Evolutionary conservation across 2,329 filamentous ascomycete genomes (phyloP), one percentile per base, ranked within the genome.

Genomic region (Venturiaceae sp.): DNA sequence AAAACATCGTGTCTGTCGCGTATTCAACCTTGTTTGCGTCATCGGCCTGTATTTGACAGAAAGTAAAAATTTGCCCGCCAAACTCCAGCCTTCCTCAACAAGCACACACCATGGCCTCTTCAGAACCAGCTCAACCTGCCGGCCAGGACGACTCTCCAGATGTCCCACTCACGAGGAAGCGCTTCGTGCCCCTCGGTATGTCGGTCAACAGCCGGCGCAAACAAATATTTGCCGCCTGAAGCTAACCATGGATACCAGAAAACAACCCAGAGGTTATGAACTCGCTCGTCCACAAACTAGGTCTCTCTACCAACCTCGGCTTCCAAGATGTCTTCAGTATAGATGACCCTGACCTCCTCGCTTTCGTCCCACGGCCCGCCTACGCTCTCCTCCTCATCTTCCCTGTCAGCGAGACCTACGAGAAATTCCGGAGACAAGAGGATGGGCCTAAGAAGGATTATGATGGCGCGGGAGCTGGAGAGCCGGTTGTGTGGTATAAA

Each of bases 261-360:
- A 85, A 84, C 65, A 96, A 96, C 76, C 92, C 94, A 0, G 84
- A 90, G 74, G 84, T 96, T 33, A 94, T 97, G 85, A 92, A 85
- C 57, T 75, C 80, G 46, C 85, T 97, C 36, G 82, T 95, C 53
- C 88, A 88, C 76, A 84, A 84, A 65, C 87, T 97, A 28, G 92
- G 92, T 63, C 83, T 97, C 58, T 87, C 88, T n/a, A 68, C 75
- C n/a, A 78, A 81, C 28, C 81, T 97, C 50, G 80, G 83, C 66
- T 86, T 96, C 74, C 86, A 95, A 78, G 92, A 97, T 74, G 90
- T 97, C 71, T 96, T 86, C 81, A 92, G 87, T 64, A 86, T 97
- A 68, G 86, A 88, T 63, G 92, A 97, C 56, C 85, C 88, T 0
- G 85, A 91, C 56, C 82, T 96, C 39, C 84, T 97, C 55, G 82